Evolutionary conservation across 140 eudicot species (phyloP).

Genomic region (Senecio squalidus): DNA sequence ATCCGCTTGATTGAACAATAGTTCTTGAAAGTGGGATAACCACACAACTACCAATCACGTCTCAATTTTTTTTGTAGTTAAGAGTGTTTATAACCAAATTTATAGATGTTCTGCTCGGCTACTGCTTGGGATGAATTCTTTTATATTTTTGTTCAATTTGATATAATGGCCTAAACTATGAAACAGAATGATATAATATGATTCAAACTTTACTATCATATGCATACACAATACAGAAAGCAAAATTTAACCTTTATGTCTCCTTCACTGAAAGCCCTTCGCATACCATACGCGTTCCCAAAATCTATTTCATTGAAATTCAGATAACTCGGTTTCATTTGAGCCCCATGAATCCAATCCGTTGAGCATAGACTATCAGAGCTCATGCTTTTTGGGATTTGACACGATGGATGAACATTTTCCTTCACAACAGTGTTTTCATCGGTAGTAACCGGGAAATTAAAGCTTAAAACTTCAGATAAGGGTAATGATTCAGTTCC

Average conservation of each 20-base stretch:
- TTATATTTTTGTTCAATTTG: conserved; percentile 1
- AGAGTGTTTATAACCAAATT: neutral
- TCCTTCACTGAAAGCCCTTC: conserved; percentile 96
- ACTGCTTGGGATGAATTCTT: neutral
- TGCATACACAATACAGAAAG: conserved; percentile 5
- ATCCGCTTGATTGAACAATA: conserved; percentile 3
- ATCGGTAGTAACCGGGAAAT: conserved; percentile 38
- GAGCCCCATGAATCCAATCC: conserved; percentile 64
- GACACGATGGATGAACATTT: conserved; percentile 30
- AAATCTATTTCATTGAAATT: conserved; percentile 68
- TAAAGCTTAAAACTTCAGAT: conserved; percentile 50
- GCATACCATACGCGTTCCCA: conserved; percentile 75
- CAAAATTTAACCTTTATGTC: conserved; percentile 74
- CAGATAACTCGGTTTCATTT: conserved; percentile 54
- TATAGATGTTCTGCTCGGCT: neutral
- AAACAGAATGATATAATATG: conserved; percentile 9
- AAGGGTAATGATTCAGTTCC: conserved; percentile 48
- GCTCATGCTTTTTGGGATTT: conserved; percentile 74
- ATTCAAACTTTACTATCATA: conserved; percentile 2
- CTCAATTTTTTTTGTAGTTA: conserved; percentile 1
- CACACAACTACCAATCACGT: neutral
- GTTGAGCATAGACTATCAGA: conserved; percentile 64
- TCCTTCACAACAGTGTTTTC: conserved; percentile 33
- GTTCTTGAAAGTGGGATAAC: conserved; percentile 6
- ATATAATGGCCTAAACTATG: conserved; percentile 9